Conservation (phyloP, 257 asterid genomes). For the Penstemon davidsonii region DNA sequence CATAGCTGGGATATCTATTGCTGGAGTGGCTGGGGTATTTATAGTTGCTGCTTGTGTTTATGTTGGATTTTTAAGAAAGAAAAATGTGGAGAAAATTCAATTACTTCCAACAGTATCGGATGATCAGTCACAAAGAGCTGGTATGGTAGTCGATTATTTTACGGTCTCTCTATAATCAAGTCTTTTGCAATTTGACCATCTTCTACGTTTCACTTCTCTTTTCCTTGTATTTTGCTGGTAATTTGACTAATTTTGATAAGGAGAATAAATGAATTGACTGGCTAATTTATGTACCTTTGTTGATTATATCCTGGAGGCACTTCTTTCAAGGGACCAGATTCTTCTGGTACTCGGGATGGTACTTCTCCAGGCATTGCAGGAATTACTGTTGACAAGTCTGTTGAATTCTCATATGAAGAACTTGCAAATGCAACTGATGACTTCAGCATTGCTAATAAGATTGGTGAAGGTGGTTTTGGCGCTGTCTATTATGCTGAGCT, state of each 20-base stretch:
- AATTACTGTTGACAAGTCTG: slow-evolving; percentile 84
- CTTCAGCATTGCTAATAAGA: slow-evolving; percentile 89
- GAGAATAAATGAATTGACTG: not conserved
- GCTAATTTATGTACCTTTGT: slow-evolving; percentile 21
- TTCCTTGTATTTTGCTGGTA: not conserved
- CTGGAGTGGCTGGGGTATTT: slow-evolving; percentile 44
- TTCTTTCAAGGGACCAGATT: slow-evolving; percentile 38
- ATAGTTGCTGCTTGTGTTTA: slow-evolving; percentile 54
- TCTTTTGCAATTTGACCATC: slow-evolving; percentile 8
- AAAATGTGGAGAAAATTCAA: slow-evolving; percentile 36
- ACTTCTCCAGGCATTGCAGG: slow-evolving; percentile 56
- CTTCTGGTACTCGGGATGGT: slow-evolving; percentile 43
- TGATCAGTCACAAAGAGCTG: slow-evolving; percentile 43
- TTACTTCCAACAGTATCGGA: slow-evolving; percentile 47
- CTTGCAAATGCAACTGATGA: slow-evolving; percentile 78
- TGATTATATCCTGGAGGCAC: slow-evolving; percentile 36
- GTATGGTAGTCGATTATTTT: slow-evolving; percentile 32
- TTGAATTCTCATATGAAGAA: slow-evolving; percentile 92
- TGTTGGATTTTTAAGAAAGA: slow-evolving; percentile 49
- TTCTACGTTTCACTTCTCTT: not conserved
- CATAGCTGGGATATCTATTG: slow-evolving; percentile 72
- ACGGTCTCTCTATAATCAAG: slow-evolving; percentile 15
- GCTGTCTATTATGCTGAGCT: slow-evolving; percentile 96
- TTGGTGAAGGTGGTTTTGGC: slow-evolving; percentile 97
- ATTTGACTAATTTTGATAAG: not conserved